Evolutionary conservation across 257 asterid species (phyloP).

Genomic region (Fraxinus anomala): DNA sequence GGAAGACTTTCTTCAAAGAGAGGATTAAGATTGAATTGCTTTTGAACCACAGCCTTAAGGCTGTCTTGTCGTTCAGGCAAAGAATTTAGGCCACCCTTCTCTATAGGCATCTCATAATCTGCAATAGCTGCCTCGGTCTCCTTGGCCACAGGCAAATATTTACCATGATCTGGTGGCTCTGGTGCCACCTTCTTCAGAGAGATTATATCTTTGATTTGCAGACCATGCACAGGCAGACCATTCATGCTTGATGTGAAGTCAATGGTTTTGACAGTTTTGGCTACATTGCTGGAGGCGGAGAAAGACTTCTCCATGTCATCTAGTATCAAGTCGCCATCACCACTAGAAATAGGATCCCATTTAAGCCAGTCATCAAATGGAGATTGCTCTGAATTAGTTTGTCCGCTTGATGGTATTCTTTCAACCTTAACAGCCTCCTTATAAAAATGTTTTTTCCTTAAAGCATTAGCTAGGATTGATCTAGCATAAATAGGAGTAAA

Average conservation of each 20-base stretch:
- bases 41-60: constrained; percentile 18
- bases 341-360: constrained; percentile 96
- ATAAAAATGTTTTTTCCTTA: constrained; percentile 65
- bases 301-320: constrained; percentile 84
- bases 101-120: constrained; percentile 35
- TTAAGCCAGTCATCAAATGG: constrained; percentile 67
- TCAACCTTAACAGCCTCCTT: constrained; percentile 84
- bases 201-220: constrained; percentile 58
- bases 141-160: constrained; percentile 27
- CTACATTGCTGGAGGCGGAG: constrained; percentile 40
- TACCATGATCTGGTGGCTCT: constrained; percentile 30
- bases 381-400: constrained; percentile 34
- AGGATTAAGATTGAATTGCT: constrained; percentile 16
- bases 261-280: constrained; percentile 47
- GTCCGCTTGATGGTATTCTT: constrained; percentile 49
- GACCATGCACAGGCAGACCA: constrained; percentile 68
- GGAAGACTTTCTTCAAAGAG: constrained; percentile 27
- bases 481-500: constrained; percentile 39
- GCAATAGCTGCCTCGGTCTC: constrained; percentile 41
- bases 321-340: constrained; percentile 82
- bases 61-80: constrained; percentile 24
- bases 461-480: constrained; percentile 65
- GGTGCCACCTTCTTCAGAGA: constrained; percentile 19
- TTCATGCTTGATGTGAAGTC: constrained; percentile 56
- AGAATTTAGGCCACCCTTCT: constrained; percentile 24